Conservation (phyloP, 441 rosid species). For the Iberis amara region DNA sequence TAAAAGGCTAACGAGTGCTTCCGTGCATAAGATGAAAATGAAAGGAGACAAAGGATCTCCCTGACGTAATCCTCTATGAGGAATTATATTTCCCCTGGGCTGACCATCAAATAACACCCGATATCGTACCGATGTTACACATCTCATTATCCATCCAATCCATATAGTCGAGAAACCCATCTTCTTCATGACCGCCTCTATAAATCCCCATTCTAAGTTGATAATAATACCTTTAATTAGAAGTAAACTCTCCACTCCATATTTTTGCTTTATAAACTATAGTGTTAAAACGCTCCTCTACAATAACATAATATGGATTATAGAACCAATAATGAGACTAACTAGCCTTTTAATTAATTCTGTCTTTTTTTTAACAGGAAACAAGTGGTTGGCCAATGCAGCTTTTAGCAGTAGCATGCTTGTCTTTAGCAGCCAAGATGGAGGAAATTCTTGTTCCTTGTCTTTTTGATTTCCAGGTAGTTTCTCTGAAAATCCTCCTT, state of each 20-base stretch:
- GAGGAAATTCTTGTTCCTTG: slow-evolving; percentile 91
- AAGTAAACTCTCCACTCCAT: slow-evolving; percentile 30
- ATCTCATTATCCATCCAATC: no score
- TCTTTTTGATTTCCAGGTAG: slow-evolving; percentile 79
- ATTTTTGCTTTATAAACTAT: slow-evolving; percentile 23
- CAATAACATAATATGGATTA: slow-evolving; percentile 7
- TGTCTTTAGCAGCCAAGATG: slow-evolving; percentile 96
- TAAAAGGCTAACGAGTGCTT: no score
- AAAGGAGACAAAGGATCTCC: no score
- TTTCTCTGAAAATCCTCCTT: not conserved
- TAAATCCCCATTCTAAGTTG: no score
- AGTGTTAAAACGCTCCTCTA: slow-evolving; percentile 28
- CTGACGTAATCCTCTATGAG: no score
- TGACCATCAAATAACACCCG: no score
- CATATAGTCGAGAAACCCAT: no score
- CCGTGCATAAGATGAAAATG: no score
- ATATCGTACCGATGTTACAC: no score
- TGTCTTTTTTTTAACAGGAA: slow-evolving; percentile 45
- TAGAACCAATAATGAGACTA: slow-evolving; percentile 4
- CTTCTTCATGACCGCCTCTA: no score
- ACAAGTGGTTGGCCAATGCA: slow-evolving; percentile 83
- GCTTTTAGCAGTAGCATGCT: slow-evolving; percentile 80
- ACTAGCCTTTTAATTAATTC: slow-evolving; percentile 4
- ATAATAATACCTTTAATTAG: no score
- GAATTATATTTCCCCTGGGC: no score